phyloP scores from a whole-genome alignment of 2,329 filamentous ascomycete genomes.

The Colletotrichum destructivum region DNA sequence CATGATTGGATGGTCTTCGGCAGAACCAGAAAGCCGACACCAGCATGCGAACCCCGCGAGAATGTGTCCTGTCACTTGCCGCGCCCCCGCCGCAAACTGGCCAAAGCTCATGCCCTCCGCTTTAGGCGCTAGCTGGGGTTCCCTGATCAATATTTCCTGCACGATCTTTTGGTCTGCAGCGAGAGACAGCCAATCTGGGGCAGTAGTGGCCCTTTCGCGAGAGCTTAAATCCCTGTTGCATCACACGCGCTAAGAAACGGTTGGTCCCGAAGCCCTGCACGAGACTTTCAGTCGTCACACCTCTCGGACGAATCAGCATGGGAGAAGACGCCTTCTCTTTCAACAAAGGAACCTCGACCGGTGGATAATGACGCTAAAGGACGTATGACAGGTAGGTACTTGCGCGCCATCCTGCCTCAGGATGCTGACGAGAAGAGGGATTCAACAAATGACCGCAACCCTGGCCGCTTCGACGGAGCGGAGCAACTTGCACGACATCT shows the following conservation, averaged over 20 bases:
- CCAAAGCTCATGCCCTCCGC: slow-evolving; percentile 28
- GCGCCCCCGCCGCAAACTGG: slow-evolving; percentile 37
- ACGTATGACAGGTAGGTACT: slow-evolving; percentile 31
- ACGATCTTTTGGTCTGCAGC: slow-evolving; percentile 46
- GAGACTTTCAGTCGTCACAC: slow-evolving; percentile 62
- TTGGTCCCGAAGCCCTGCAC: slow-evolving; percentile 65
- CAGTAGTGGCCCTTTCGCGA: slow-evolving; percentile 49
- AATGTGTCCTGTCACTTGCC: slow-evolving; percentile 30
- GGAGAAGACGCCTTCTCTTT: slow-evolving; percentile 5
- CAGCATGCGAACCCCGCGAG: slow-evolving; percentile 41
- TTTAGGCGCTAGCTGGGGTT: slow-evolving; percentile 39
- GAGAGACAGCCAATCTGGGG: slow-evolving; percentile 58
- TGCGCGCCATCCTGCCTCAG: no score
- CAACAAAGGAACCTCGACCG: slow-evolving; percentile 31
- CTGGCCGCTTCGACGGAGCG: slow-evolving; percentile 28
- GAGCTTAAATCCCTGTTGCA: slow-evolving; percentile 48
- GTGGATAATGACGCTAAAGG: slow-evolving; percentile 35
- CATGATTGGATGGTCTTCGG: slow-evolving; percentile 17
- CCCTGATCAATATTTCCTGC: slow-evolving; percentile 49
- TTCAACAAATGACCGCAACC: slow-evolving; percentile 15
- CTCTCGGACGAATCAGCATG: slow-evolving; percentile 54
- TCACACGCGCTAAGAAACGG: slow-evolving; percentile 57
- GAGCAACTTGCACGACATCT: slow-evolving; percentile 38
- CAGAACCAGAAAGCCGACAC: slow-evolving; percentile 1
- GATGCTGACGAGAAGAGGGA: slow-evolving; percentile 12